Evolutionary conservation across 2,329 filamentous ascomycete species (phyloP).

Genomic region (Paecilomyces sp.): DNA sequence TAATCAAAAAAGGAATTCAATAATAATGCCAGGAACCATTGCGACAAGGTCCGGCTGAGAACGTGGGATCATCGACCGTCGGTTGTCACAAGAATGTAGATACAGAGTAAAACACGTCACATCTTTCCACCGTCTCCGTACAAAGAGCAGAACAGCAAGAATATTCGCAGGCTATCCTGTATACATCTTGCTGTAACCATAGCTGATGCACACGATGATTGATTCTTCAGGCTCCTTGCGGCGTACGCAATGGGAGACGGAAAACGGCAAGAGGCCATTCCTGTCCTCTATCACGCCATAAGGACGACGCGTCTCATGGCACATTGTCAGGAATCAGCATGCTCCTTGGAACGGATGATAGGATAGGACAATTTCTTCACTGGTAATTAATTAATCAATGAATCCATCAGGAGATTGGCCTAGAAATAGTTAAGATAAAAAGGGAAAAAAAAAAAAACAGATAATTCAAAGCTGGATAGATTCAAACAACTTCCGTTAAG

Average conservation of each 20-base stretch:
- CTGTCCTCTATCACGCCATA: background rate
- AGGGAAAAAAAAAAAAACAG: no score
- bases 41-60: no score
- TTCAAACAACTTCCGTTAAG: no score
- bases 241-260: background rate
- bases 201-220: background rate
- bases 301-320: background rate
- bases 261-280: background rate
- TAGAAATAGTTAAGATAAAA: background rate
- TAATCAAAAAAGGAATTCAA: no score
- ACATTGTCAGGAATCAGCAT: background rate
- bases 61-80: background rate
- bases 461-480: no score
- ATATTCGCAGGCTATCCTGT: background rate
- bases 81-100: background rate
- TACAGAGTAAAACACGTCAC: background rate
- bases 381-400: background rate
- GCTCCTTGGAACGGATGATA: background rate
- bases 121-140: no score
- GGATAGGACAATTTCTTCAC: background rate
- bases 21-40: no score
- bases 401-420: background rate
- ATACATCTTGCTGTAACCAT: background rate
- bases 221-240: background rate
- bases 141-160: no score